Conservation (phyloP, 345 rosid species). For the Brassica rapa region DNA sequence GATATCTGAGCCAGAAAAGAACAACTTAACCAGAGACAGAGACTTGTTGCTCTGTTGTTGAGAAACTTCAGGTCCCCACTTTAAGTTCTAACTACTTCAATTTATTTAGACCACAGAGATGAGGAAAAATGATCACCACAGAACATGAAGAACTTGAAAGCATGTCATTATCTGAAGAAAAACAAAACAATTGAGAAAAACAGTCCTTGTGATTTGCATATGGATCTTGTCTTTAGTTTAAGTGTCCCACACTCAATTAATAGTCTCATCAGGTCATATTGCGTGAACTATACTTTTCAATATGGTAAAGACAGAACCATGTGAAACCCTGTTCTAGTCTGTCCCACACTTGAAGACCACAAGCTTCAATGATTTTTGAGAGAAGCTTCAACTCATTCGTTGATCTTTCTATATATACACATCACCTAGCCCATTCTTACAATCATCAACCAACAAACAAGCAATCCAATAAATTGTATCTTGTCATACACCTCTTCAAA, state of each 20-base stretch:
- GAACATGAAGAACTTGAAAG: conserved; percentile 18
- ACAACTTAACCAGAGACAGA: conserved; percentile 4
- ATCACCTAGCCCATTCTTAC: not conserved
- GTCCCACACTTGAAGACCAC: conserved; percentile 29
- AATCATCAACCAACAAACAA: conserved; percentile 26
- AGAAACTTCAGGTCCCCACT: conserved; percentile 28
- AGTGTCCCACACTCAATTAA: conserved; percentile 7
- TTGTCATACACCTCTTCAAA: conserved; percentile 17
- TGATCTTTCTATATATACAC: conserved; percentile 30
- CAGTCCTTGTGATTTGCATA: conserved; percentile 24
- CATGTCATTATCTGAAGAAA: no score
- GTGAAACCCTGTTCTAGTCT: conserved; percentile 17
- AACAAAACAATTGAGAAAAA: conserved; percentile 18
- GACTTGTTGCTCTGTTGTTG: conserved; percentile 23
- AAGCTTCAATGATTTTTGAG: not conserved
- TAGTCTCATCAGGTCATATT: conserved; percentile 4
- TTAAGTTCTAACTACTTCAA: not conserved
- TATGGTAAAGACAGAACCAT: conserved; percentile 30
- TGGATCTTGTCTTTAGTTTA: conserved; percentile 7
- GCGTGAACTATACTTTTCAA: conserved; percentile 1
- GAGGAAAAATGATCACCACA: conserved; percentile 15
- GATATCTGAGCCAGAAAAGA: conserved; percentile 4
- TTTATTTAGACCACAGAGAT: conserved; percentile 9
- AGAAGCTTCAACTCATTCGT: not conserved
- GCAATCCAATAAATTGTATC: conserved; percentile 20